phyloP scores from a whole-genome alignment of 306 rosid species.

The Medicago ruthenica region DNA sequence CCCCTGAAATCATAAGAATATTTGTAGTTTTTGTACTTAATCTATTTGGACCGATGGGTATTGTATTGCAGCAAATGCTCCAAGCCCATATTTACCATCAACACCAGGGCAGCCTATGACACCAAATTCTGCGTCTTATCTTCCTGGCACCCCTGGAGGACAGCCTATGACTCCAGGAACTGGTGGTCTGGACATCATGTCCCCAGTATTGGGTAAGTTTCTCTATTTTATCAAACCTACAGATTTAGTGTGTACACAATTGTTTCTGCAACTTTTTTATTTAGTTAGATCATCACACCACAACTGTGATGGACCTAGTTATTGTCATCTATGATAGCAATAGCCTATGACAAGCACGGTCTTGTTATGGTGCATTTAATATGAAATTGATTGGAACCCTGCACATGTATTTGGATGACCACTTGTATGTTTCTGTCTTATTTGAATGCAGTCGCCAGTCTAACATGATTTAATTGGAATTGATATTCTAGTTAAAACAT shows the following conservation, averaged over 20 bases:
- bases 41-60: slow-evolving; percentile 10
- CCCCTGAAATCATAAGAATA: slow-evolving; percentile 9
- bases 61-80: slow-evolving; percentile 84
- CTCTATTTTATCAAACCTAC: slow-evolving; percentile 9
- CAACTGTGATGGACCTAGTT: slow-evolving; percentile 17
- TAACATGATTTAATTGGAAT: slow-evolving; percentile 13
- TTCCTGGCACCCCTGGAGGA: slow-evolving; percentile 99
- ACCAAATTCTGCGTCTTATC: slow-evolving; percentile 92
- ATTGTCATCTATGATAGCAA: not conserved
- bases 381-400: not conserved
- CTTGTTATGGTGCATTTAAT: slow-evolving; percentile 7
- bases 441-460: slow-evolving; percentile 6
- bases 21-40: slow-evolving; percentile 23
- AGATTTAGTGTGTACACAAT: not conserved
- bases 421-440: slow-evolving; percentile 14
- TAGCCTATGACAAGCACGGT: not conserved
- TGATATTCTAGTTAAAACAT: slow-evolving; percentile 13
- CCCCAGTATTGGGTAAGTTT: slow-evolving; percentile 83
- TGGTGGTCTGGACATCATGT: slow-evolving; percentile 95
- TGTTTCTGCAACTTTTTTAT: not conserved
- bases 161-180: slow-evolving; percentile 99
- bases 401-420: slow-evolving; percentile 13
- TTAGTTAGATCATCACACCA: not conserved
- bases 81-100: slow-evolving; percentile 98
- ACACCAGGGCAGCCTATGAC: slow-evolving; percentile 99